Conservation (phyloP, 441 rosid species). For the Daphne laureola region DNA sequence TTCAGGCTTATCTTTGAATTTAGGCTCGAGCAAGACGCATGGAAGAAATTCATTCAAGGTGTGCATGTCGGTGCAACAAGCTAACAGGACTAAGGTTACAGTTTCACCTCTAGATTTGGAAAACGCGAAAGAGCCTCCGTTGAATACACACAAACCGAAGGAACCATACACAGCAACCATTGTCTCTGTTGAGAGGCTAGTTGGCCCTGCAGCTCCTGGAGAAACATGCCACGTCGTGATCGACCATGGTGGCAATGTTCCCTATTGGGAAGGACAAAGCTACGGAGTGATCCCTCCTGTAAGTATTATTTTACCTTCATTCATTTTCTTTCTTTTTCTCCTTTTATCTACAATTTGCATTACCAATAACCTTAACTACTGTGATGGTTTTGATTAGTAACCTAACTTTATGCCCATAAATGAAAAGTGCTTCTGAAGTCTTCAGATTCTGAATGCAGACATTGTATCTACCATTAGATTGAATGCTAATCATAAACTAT, state of each 20-base stretch:
- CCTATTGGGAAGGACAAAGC: constrained; percentile 99
- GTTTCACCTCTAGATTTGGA: constrained; percentile 77
- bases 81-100: constrained; percentile 58
- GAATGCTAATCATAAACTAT: too few species aligned
- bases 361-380: too few species aligned
- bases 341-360: neutral
- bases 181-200: constrained; percentile 87
- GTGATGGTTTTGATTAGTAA: too few species aligned
- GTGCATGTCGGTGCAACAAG: constrained; percentile 86
- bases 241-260: constrained; percentile 85
- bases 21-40: constrained; percentile 30
- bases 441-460: too few species aligned
- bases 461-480: too few species aligned
- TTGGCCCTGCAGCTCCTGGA: constrained; percentile 86
- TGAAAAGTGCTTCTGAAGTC: neutral
- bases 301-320: constrained; percentile 22
- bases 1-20: constrained; percentile 34
- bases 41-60: constrained; percentile 24
- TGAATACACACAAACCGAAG: constrained; percentile 72
- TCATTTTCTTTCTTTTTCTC: neutral
- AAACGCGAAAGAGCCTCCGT: constrained; percentile 64
- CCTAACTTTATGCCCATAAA: neutral
- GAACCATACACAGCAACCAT: constrained; percentile 86
- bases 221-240: constrained; percentile 97
- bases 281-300: constrained; percentile 97